Percentiles rank a stretch among this genome's conserved stretches.
These are phyloP conservation scores for Casuarina equisetifolia DNA, from an alignment of 306 rosid species.

Conservation along the genomic window DNA sequence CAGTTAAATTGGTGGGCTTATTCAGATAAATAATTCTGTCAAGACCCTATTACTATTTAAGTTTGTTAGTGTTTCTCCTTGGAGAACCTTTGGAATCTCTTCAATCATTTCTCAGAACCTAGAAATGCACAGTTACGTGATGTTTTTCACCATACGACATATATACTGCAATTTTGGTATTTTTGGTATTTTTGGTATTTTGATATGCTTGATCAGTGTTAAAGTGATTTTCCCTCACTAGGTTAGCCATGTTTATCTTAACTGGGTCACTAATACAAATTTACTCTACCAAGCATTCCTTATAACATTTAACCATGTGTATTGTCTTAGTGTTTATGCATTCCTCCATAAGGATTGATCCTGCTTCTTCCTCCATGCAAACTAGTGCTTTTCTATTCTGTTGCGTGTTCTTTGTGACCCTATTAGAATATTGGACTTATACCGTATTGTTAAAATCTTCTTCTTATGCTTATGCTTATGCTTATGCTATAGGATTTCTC, in stretches of 20 bases:
- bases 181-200: background rate
- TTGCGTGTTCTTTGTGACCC: background rate
- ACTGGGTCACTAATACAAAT: background rate
- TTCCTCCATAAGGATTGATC: background rate
- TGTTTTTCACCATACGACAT: background rate
- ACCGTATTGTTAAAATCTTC: background rate
- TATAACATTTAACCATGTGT: background rate
- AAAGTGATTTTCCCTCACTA: background rate
- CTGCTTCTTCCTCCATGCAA: background rate
- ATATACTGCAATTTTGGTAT: background rate
- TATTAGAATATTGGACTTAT: background rate
- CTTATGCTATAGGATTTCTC: background rate
- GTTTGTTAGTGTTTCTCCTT: background rate
- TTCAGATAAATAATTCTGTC: background rate
- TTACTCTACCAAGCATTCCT: background rate
- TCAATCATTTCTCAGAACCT: no score
- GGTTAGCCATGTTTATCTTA: background rate
- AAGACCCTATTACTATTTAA: background rate
- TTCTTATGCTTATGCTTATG: conserved; percentile 10
- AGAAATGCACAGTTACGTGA: background rate
- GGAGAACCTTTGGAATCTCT: background rate
- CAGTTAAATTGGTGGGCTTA: background rate
- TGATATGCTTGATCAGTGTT: background rate
- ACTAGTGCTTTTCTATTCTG: background rate
- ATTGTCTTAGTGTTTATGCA: background rate